These are phyloP conservation scores for Candida namnaoensis DNA, from an alignment of 805 yeast species.

Conservation along the genomic window DNA sequence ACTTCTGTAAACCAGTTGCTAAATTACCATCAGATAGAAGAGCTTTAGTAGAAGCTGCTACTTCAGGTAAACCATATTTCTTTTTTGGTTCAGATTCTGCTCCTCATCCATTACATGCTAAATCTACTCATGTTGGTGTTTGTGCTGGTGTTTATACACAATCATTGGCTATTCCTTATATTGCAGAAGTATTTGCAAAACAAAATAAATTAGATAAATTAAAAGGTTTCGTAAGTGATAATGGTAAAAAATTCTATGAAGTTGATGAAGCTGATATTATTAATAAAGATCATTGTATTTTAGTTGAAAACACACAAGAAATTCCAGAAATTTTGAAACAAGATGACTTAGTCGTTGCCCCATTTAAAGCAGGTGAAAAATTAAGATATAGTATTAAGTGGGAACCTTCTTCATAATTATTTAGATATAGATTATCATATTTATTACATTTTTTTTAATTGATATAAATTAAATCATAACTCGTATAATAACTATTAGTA, in stretches of 20 bases:
- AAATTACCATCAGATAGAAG: slow-evolving; percentile 79
- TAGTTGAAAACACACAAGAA: slow-evolving; percentile 42
- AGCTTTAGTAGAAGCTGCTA: slow-evolving; percentile 81
- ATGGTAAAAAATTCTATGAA: slow-evolving; percentile 66
- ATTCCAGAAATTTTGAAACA: slow-evolving; percentile 54
- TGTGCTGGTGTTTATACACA: slow-evolving; percentile 99
- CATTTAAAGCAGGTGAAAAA: slow-evolving; percentile 77
- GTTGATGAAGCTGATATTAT: slow-evolving; percentile 37
- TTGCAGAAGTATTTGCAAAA: slow-evolving; percentile 79
- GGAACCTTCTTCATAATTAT: slow-evolving; percentile 19
- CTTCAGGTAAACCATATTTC: slow-evolving; percentile 84
- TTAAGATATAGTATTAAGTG: slow-evolving; percentile 72
- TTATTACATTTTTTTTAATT: not conserved
- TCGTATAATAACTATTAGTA: not conserved
- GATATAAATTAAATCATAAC: not conserved
- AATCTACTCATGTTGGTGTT: slow-evolving; percentile 71
- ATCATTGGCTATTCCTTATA: slow-evolving; percentile 67
- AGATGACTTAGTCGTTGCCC: slow-evolving; percentile 53
- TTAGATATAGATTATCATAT: too few species aligned
- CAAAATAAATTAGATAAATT: slow-evolving; percentile 56
- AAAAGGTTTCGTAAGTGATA: slow-evolving; percentile 65
- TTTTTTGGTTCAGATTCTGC: slow-evolving; percentile 98
- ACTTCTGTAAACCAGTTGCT: slow-evolving; percentile 97
- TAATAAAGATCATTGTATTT: slow-evolving; percentile 36
- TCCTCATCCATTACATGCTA: slow-evolving; percentile 83